Percentiles rank a stretch among this genome's conserved stretches.
Conservation (phyloP, 495 filamentous ascomycete species). For the Clavariopsis aquatica region DNA sequence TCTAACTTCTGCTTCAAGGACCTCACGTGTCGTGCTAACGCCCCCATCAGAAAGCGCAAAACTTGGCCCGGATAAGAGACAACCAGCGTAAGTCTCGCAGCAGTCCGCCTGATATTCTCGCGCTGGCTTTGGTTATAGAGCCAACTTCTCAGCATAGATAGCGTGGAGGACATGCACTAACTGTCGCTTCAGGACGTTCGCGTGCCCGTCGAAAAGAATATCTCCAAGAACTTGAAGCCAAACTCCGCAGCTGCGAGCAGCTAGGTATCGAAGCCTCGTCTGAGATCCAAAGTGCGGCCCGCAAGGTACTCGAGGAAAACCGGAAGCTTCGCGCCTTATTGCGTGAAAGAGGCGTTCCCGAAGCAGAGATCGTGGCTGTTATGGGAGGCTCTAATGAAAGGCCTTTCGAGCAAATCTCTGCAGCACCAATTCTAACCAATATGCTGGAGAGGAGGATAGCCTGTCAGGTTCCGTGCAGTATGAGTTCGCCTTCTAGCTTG, state of each 20-base stretch:
- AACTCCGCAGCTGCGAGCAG: constrained; percentile 60
- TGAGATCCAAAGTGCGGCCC: constrained; percentile 65
- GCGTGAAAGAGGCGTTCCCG: constrained; percentile 47
- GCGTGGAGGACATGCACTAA: neutral
- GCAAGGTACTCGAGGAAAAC: constrained; percentile 66
- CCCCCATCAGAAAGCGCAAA: constrained; percentile 41
- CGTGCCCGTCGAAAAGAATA: constrained; percentile 77
- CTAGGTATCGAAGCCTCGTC: constrained; percentile 58
- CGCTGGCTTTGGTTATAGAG: neutral
- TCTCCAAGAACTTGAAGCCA: constrained; percentile 66
- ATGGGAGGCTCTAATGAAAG: constrained; percentile 15
- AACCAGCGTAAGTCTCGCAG: constrained; percentile 62
- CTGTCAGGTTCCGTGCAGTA: constrained; percentile 23
- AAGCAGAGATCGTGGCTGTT: constrained; percentile 48
- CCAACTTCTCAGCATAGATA: too few species aligned
- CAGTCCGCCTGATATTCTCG: too few species aligned
- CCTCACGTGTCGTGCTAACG: neutral
- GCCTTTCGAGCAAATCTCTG: constrained; percentile 30
- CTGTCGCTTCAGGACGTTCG: constrained; percentile 51
- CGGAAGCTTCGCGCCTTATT: constrained; percentile 55
- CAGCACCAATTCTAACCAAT: constrained; percentile 25
- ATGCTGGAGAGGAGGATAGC: constrained; percentile 36
- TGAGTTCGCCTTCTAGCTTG: neutral
- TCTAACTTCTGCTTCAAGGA: neutral
- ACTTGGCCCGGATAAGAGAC: constrained; percentile 64